Conservation (phyloP, 2,329 filamentous ascomycete species). For the Thelonectria discophora region DNA sequence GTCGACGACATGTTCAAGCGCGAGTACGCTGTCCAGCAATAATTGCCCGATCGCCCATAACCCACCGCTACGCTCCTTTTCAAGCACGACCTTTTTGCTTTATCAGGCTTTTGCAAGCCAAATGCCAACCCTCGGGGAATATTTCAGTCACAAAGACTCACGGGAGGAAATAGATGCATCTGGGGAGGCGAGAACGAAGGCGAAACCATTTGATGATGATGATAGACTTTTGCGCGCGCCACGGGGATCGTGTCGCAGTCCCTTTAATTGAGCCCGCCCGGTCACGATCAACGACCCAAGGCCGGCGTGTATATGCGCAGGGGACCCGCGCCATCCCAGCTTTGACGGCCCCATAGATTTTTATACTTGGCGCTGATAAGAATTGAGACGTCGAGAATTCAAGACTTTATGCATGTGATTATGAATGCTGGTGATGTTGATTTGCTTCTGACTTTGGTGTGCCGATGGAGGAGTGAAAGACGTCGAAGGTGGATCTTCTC, state of each 20-base stretch:
- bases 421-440: too few relatives aligned
- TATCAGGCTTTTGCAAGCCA: constrained; percentile 20
- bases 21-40: constrained; percentile 79
- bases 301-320: constrained; percentile 38
- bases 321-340: constrained; percentile 32
- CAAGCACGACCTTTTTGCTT: constrained; percentile 29
- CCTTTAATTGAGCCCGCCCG: constrained; percentile 41
- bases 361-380: constrained; percentile 34
- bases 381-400: constrained; percentile 35
- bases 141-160: constrained; percentile 37
- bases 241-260: constrained; percentile 30
- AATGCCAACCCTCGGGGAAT: constrained; percentile 26
- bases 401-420: constrained; percentile 25
- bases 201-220: constrained; percentile 33
- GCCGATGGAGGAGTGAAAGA: too few relatives aligned
- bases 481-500: too few relatives aligned
- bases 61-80: constrained; percentile 24
- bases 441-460: too few relatives aligned
- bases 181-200: constrained; percentile 35
- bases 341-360: constrained; percentile 33
- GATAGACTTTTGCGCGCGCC: constrained; percentile 38
- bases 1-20: constrained; percentile 89
- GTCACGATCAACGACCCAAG: constrained; percentile 8
- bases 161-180: constrained; percentile 40
- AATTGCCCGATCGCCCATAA: constrained; percentile 41